A percentile compares a stretch with the other conserved stretches of the same genome.
Conservation (phyloP, 257 asterid species). For the Sherardia arvensis region DNA sequence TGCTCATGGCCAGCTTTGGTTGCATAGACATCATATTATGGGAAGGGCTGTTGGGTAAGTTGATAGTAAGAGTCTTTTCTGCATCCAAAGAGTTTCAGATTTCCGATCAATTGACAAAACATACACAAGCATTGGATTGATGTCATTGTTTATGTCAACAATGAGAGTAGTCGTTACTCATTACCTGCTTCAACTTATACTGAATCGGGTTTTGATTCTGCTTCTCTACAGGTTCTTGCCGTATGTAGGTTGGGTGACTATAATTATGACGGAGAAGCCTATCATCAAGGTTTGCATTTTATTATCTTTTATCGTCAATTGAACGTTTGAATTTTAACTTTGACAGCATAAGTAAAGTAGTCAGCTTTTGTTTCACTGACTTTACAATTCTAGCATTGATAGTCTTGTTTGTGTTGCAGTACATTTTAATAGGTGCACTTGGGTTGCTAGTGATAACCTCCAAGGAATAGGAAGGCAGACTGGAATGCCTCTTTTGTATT, state of each 20-base stretch:
- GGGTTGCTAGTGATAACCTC: constrained; percentile 93
- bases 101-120: neutral
- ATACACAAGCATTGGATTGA: neutral
- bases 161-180: neutral
- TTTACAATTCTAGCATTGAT: neutral
- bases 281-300: constrained; percentile 65
- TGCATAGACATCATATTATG: constrained; percentile 88
- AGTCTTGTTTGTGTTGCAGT: constrained; percentile 39
- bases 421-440: constrained; percentile 78
- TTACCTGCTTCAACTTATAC: constrained; percentile 3
- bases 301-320: neutral
- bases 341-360: neutral
- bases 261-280: constrained; percentile 98
- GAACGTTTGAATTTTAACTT: neutral
- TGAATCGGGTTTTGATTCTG: neutral
- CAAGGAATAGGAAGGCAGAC: constrained; percentile 45
- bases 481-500: neutral
- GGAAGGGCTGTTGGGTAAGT: constrained; percentile 99
- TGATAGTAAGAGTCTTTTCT: constrained; percentile 6
- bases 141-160: neutral
- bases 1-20: constrained; percentile 97
- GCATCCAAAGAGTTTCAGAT: neutral
- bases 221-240: constrained; percentile 73
- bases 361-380: neutral
- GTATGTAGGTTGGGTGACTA: constrained; percentile 98